Conservation (phyloP, 1,284 basidiomycete genomes). For the Ustilago trichophora region DNA sequence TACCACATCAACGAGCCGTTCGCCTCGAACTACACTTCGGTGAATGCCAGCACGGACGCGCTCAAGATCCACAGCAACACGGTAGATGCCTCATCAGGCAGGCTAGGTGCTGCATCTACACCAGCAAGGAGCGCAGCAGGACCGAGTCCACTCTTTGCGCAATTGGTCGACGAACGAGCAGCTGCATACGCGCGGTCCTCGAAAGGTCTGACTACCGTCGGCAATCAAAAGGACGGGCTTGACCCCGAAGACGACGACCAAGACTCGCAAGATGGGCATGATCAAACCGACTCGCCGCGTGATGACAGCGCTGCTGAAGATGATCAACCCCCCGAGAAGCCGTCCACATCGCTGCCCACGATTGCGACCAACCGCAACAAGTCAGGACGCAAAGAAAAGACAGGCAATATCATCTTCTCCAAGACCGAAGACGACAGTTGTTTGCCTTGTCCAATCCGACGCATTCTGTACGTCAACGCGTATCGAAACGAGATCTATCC, state of each 20-base stretch:
- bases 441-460: slow-evolving; percentile 61
- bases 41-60: slow-evolving; percentile 24
- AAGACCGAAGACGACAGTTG: slow-evolving; percentile 70
- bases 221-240: slow-evolving; percentile 52
- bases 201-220: slow-evolving; percentile 46
- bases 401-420: slow-evolving; percentile 76
- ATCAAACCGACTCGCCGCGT: slow-evolving; percentile 21
- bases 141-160: slow-evolving; percentile 27
- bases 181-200: slow-evolving; percentile 28
- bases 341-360: background rate
- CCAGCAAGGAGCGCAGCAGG: slow-evolving; percentile 7
- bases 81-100: background rate
- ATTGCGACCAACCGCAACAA: too few species aligned
- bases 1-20: slow-evolving; percentile 24
- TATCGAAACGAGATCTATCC: slow-evolving; percentile 79
- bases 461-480: slow-evolving; percentile 88
- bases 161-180: slow-evolving; percentile 30
- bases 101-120: background rate
- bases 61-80: background rate
- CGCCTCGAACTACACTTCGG: slow-evolving; percentile 27
- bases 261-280: slow-evolving; percentile 40
- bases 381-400: slow-evolving; percentile 9
- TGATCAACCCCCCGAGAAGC: background rate
- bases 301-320: slow-evolving; percentile 22
- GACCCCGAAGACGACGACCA: slow-evolving; percentile 51